Evolutionary conservation across 495 filamentous ascomycete species (phyloP), one percentile per base, ranked within the genome.

Genomic region (Immersiella caudata): DNA sequence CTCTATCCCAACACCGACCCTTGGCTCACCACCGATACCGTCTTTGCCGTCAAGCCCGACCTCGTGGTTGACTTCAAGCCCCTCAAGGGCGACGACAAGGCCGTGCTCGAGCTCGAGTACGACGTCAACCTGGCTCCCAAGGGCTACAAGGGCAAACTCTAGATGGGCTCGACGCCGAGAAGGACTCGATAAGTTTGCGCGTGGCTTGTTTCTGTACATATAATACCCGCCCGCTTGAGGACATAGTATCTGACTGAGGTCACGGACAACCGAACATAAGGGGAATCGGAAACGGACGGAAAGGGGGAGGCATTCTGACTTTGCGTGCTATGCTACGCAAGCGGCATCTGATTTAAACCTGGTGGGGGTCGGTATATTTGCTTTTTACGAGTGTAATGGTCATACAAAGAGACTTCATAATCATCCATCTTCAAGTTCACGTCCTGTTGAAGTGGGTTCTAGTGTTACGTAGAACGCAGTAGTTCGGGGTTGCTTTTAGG

Each of bases 41-140:
- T 91, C 29, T 94, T 94, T 70, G 91, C 91, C 24, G 90, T 93
- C 62, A 94, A 94, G 82, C 88, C 91, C 72, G 89, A 88, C 29
- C 75, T 93, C 57, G 76, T 93, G 21, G 88, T 92, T 64, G 87
- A 92, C 69, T 94, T 94, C 76, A 79, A 87, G 68, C 85, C 86
- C 25, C 81, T 85, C 36, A 68, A 88, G 75, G 85, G 82, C 52
- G 89, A 93, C 65, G 75, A 70, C 69, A 83, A 89, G 74, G 92
- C 91, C 57, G 77, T 80, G 9, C 83, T 91, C 70, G 91, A 94
- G 78, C 78, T 94, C n/a, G 78, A 84, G 69, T 88, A 89, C 77
- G 84, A 89, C 68, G 85, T 90, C 70, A 80, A 80, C 71, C 71
- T 89, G 4, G 79, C 81, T 21, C 80, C 80, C 29, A 84, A 84